Evolutionary conservation across 192 early-diverging fungal species (phyloP), one percentile per base, ranked within the genome.

Genomic region (Rhizoclosmatium sp.): DNA sequence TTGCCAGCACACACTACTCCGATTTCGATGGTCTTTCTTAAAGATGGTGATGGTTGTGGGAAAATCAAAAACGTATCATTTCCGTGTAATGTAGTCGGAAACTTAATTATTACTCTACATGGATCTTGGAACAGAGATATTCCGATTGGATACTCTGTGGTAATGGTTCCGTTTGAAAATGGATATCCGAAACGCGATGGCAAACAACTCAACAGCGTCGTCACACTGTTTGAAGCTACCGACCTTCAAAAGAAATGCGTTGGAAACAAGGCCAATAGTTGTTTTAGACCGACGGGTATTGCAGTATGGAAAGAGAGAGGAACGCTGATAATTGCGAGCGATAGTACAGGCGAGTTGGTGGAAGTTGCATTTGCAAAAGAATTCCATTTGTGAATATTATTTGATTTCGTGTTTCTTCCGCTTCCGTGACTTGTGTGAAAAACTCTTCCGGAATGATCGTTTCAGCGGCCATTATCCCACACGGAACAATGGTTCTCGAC

Each of bases 101-200:
- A 71, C 46, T 46, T 69, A 23, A 69, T 78, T 77, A 58, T 83
- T 47, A 65, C 85, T 9, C 82, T 86, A 39, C 79, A 78, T 62
- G 85, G 85, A 10, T 84, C 82, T 39, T 83, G 85, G 82, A 83
- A 86, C 67, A 82, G 82, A 19, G 74, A 75, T 47, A 58, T 80
- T 39, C 85, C 85, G 3, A 16, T 58, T 1, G 85, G 85, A 5
- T 86, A 82, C 78, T 45, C 73, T 14, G 77, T 86, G 69, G 77
- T 83, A 3, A 65, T 75, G 66, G 51, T 84, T n/a, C 81, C 81
- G 2, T 81, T 81, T 59, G 76, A 67, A 49, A 47, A 47, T 16
- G 70, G 47, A 4, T 23, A 58, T 3, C 70, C 70, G 1, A 31
- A 31, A 45, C n/a, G 16, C 19, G 7, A 14, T 45, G 16, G 31